Percentiles rank a stretch among this genome's conserved stretches.
Conservation (phyloP, 1,139 yeast genomes). For the Entelexis paramagnoliae region DNA sequence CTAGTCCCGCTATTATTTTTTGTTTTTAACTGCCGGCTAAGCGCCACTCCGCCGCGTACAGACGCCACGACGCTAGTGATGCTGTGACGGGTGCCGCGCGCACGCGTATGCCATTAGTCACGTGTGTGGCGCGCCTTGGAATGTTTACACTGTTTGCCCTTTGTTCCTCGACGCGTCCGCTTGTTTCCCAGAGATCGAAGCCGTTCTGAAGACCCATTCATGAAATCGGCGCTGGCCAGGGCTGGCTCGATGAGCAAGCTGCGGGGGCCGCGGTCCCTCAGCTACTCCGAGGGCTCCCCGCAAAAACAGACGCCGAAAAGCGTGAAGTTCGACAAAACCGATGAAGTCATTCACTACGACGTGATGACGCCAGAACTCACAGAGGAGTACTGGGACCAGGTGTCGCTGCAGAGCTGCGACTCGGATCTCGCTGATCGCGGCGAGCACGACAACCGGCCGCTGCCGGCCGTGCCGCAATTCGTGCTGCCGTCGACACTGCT, state of each 20-base stretch:
- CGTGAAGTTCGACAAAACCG: slow-evolving; percentile 32
- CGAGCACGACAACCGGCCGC: slow-evolving; percentile 2
- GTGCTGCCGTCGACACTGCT: not conserved
- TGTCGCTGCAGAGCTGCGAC: slow-evolving; percentile 18
- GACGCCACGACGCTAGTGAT: no score
- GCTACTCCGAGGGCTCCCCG: slow-evolving; percentile 10
- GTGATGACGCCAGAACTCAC: slow-evolving; percentile 33
- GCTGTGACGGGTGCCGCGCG: no score
- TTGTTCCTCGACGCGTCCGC: slow-evolving; percentile 7
- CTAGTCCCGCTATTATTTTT: no score
- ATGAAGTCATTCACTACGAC: slow-evolving; percentile 38
- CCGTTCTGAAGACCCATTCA: not conserved
- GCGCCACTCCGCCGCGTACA: no score
- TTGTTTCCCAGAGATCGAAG: not conserved
- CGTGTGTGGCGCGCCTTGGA: slow-evolving; percentile 10
- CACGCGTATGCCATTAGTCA: not conserved
- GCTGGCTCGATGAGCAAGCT: slow-evolving; percentile 28
- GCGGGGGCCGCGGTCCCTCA: slow-evolving; percentile 28
- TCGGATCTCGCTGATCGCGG: slow-evolving; percentile 15
- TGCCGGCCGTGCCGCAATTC: slow-evolving; percentile 15
- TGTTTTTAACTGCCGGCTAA: no score
- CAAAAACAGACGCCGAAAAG: slow-evolving; percentile 23
- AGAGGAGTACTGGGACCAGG: slow-evolving; percentile 21
- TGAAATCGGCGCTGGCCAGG: slow-evolving; percentile 24
- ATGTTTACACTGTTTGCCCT: slow-evolving; percentile 8